A percentile compares a stretch with the other conserved stretches of the same genome.
Conservation (phyloP, 164 flowering plant genomes). For the Chimonanthus praecox region DNA sequence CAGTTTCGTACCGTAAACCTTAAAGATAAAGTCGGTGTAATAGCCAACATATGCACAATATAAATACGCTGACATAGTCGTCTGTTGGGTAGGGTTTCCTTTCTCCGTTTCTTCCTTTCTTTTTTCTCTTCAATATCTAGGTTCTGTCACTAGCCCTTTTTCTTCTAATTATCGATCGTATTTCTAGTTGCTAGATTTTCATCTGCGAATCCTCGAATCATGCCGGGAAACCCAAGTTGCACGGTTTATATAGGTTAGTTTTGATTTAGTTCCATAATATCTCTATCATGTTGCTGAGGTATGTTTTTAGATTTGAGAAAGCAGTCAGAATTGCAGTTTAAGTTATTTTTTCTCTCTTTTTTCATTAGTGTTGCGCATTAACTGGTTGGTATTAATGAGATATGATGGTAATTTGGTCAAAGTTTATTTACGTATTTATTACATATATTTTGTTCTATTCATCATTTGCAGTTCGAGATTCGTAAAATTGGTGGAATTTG, state of each 20-base stretch:
- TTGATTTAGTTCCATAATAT: not conserved
- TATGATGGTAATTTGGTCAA: no score
- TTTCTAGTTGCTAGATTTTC: not conserved
- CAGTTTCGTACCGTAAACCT: no score
- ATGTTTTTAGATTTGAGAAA: not conserved
- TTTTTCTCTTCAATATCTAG: not conserved
- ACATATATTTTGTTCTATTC: no score
- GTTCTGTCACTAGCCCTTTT: no score
- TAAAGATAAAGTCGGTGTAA: no score
- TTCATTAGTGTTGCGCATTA: not conserved
- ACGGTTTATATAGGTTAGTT: constrained; percentile 12
- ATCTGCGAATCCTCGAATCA: not conserved
- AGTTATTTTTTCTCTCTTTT: not conserved
- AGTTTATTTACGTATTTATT: no score
- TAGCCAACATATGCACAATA: no score
- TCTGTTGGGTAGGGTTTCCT: not conserved
- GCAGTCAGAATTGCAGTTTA: not conserved
- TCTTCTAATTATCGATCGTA: not conserved
- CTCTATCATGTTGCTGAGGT: not conserved
- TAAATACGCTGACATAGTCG: no score
- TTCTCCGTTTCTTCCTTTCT: not conserved
- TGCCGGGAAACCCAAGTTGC: constrained; percentile 12
- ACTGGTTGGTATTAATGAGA: not conserved
- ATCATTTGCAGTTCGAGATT: no score
- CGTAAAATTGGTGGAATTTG: no score